Evolutionary conservation across 179 eudicot genomes (phyloP), one percentile per base, ranked within the genome.

Genomic region (Spergularia azorica): DNA sequence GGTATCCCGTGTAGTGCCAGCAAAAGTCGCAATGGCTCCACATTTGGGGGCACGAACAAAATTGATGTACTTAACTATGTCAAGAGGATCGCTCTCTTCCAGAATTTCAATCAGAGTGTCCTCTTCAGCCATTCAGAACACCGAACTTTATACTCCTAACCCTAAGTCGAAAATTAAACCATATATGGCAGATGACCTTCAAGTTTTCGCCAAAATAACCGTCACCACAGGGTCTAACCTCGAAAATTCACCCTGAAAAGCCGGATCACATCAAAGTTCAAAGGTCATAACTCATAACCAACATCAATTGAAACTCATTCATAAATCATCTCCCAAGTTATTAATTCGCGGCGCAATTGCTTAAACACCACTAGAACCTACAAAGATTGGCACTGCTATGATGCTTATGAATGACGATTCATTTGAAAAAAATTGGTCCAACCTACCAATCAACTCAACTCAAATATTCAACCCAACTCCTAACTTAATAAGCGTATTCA

Each of bases 1-100:
- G 38, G 88, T 88, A 79, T 94, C 94, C 2, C 96, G 94, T 0
- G 97, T 91, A 2, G 92, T 92, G 79, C 97, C 96, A 16, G 89
- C 84, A 83, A 92, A 92, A 57, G 97, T 92, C 12, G 96, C 78
- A 13, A 91, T 87, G 64, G 96, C 96, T 48, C 96, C 97, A 72
- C 96, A 89, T 17, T 81, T 77, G 5, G 96, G 96, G 21, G 92
- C 81, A 16, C 80, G 90, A 9, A 92, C 97, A 32, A 77, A 88
- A 9, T 83, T 82, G 38, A 89, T 91, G 86, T 89, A 92, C 82
- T 91, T 91, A 73, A 38, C 79, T 39, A 91, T 82, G 79, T 91
- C 97, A 14, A 91, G 81, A 0, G 89, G 87, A 72, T 76, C 67
- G 39, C 85, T 80, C 75, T 88, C 96, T 17, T 89, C 92, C 2